phyloP scores from a whole-genome alignment of 441 rosid genomes.

The Populus hybrid region DNA sequence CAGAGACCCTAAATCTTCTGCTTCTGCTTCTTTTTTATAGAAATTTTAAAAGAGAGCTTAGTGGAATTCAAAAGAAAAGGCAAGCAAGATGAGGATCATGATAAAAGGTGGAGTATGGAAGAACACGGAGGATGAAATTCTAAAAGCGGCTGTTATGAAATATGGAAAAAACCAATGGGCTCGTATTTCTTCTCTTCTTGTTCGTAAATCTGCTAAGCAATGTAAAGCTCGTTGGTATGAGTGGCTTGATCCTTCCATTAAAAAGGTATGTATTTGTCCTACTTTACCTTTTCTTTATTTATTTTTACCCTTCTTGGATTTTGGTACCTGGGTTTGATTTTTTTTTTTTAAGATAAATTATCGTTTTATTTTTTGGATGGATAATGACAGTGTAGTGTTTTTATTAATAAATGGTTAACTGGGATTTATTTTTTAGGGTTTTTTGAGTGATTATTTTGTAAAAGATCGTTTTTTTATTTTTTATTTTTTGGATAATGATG shows the following conservation, averaged over 20 bases:
- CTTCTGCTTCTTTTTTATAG: neutral
- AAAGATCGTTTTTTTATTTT: neutral
- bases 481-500: neutral
- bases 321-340: neutral
- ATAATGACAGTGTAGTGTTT: neutral
- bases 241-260: constrained; percentile 99
- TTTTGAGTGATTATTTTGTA: neutral
- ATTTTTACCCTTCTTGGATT: neutral
- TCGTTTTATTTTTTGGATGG: neutral
- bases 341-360: neutral
- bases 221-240: constrained; percentile 99
- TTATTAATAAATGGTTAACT: neutral
- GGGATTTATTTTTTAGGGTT: neutral
- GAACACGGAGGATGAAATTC: constrained; percentile 99
- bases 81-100: constrained; percentile 96
- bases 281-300: neutral
- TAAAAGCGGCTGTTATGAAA: constrained; percentile 97
- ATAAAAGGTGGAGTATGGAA: constrained; percentile 99
- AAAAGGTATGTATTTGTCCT: constrained; percentile 48
- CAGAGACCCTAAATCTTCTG: neutral
- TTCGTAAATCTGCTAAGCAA: constrained; percentile 97
- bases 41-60: neutral
- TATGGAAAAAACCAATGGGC: constrained; percentile 99
- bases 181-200: constrained; percentile 91
- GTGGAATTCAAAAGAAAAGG: neutral